Evolutionary conservation across 2,329 filamentous ascomycete species (phyloP), one percentile per base, ranked within the genome.

Genomic region (Aschersonia sp.): DNA sequence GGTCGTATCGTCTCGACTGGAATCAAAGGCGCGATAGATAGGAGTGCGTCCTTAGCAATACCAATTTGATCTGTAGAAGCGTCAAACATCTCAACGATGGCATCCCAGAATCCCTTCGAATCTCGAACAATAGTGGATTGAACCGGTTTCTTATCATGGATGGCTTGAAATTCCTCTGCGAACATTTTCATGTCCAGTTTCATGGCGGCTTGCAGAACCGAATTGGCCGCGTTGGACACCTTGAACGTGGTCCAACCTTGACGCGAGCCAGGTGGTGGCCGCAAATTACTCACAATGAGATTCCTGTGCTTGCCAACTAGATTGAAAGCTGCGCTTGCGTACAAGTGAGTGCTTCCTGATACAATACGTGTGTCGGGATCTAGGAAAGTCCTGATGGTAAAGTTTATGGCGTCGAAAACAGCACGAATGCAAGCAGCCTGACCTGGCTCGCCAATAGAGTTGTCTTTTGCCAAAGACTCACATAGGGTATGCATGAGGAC

Each of bases 401-500:
- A 70, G 22, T 68, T 68, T 31, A 85, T 63, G 11, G 77, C 72
- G 47, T 75, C 71, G n/a, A 84, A 69, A 0, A 82, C 83, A 47
- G 79, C 77, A 45, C 76, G 71, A 52, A 77, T 79, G 55, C 81
- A 83, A 22, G 76, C 75, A 2, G 75, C 69, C 54, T 76, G 72
- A 5, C 79, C 78, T 45, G 73, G 69, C 33, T 72, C 67, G 1
- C 80, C 73, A 47, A 78, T 76, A 10, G 59, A 63, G 1, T 68
- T 60, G 35, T 77, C 72, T 51, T 78, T 66, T 10, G 70, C 78
- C 29, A 83, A 72, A 6, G 75, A 76, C 48, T 79, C 75, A 42
- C 96, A 76, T 8, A 95, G 73, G 47, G 87, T 81, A 52, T 83
- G 76, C 40, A 87, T 73, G 42, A 96, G 69, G n/a, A 83, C 79